Base-by-base conservation (phyloP, 768 basidiomycete species). In the Boletus speciosus region DNA sequence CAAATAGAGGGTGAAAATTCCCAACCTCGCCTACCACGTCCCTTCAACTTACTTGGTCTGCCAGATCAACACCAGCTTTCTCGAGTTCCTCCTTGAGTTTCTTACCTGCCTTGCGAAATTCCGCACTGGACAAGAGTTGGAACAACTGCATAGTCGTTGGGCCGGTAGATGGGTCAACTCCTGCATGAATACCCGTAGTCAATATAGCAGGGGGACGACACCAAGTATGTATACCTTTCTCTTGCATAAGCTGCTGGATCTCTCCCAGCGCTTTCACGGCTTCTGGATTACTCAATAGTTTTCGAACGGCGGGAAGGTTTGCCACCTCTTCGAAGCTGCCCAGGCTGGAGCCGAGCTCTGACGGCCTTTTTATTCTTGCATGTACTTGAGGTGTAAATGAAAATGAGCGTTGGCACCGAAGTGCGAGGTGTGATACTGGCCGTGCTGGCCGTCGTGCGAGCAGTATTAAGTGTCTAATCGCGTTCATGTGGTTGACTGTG, bases 31-130 rank as follows among this genome's bases (percentile, higher is more conserved):
- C 15, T 15, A 51, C 5, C n/a, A 38, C 16, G 35, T 34, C 15
- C 19, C 31, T 38, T 19, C 32, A 27, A 56, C 76, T 49, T 58
- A 85, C 85, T 69, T 81, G 76, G 44, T 81, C 78, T 35, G 66
- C 68, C 35, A 84, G 51, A 62, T 86, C 80, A n/a, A 88, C 65
- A 6, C 84, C 86, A 21, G 83, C 82, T 34, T 81, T 81, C 48
- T 78, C 63, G 56, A 87, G 64, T 52, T 81, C 82, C 14, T 74
- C 74, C 47, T 74, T 69, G 6, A 85, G 71, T 38, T 69, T 70
- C 57, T 72, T 72, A 31, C 77, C 73, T 25, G 76, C 78, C 39
- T 67, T 72, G 51, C 78, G 73, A 54, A 87, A 84, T 53, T 81
- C 81, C 1, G 79, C 61, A 56, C 76, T 82, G 31, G 76, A 66